Percentiles rank a stretch among this genome's conserved stretches.
Evolutionary conservation across 1,284 basidiomycete species (phyloP).

Genomic region (Ceratobasidium sp.): DNA sequence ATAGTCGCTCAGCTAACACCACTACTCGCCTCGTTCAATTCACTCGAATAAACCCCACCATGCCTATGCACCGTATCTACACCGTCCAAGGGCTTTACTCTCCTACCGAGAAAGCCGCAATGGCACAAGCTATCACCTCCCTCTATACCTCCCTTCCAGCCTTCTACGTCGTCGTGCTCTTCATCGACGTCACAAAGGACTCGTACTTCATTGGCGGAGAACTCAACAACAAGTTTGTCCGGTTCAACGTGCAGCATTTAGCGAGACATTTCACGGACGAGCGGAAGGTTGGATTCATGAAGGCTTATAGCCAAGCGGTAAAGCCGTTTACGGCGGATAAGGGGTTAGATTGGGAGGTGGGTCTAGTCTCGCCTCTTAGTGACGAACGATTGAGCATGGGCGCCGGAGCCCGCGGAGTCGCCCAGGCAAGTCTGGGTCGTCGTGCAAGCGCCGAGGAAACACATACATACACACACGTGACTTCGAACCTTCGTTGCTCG

Average conservation of each 20-base stretch:
- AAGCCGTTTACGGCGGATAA: constrained; percentile 31
- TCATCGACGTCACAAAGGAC: constrained; percentile 20
- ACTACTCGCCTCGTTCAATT: not conserved
- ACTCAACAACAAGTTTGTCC: constrained; percentile 8
- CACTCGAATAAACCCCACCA: not conserved
- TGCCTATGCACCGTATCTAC: constrained; percentile 42
- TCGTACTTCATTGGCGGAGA: constrained; percentile 36
- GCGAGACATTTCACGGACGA: constrained; percentile 27
- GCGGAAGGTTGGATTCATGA: constrained; percentile 18
- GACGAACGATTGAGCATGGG: no score
- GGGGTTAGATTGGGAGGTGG: constrained; percentile 40
- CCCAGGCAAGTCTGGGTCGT: no score
- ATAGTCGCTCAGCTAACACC: not conserved
- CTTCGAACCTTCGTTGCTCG: no score
- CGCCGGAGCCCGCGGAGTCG: no score
- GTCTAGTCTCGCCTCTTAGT: not conserved
- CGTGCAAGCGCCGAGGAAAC: no score
- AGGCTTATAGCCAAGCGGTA: constrained; percentile 1
- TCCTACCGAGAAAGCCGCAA: not conserved
- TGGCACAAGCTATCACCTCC: constrained; percentile 19
- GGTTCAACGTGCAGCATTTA: constrained; percentile 27
- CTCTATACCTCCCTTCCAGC: constrained; percentile 18
- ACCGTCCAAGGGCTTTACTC: constrained; percentile 21
- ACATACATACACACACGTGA: no score
- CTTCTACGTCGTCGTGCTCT: constrained; percentile 23